phyloP scores from a whole-genome alignment of 2,329 filamentous ascomycete genomes.

The Sarocladium oryzae region DNA sequence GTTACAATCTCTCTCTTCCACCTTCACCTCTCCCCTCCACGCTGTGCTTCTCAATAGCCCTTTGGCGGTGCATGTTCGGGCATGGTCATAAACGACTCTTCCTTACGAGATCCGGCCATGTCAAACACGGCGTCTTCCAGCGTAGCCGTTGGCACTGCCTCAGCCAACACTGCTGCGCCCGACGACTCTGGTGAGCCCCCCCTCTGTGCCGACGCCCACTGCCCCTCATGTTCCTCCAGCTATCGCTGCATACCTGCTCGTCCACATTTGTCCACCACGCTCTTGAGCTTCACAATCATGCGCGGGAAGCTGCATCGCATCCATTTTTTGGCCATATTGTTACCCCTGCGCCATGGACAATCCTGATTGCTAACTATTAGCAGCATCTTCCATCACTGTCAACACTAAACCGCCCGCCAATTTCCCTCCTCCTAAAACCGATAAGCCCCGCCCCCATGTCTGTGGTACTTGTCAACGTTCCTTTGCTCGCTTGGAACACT shows the following conservation, averaged over 20 bases:
- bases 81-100: constrained; percentile 3
- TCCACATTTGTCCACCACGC: not conserved
- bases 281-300: not conserved
- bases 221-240: constrained; percentile 9
- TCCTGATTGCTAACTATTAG: constrained; percentile 1
- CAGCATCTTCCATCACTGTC: constrained; percentile 46
- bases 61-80: not conserved
- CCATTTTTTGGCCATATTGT: not conserved
- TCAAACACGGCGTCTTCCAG: constrained; percentile 1
- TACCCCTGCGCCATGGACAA: not conserved
- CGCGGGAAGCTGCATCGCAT: constrained; percentile 4
- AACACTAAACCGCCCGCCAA: constrained; percentile 37
- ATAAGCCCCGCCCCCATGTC: constrained; percentile 93
- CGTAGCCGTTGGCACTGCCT: constrained; percentile 4
- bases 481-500: constrained; percentile 89
- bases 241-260: not conserved
- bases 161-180: constrained; percentile 1
- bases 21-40: not conserved
- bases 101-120: constrained; percentile 6
- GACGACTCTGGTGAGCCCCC: constrained; percentile 8
- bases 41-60: not conserved
- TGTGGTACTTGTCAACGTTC: constrained; percentile 87
- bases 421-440: constrained; percentile 84
- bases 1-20: constrained; percentile 1
- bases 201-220: constrained; percentile 5